These are phyloP conservation scores for Celoporthe dispersa DNA, from an alignment of 2,329 filamentous ascomycete species.

Conservation along the genomic window DNA sequence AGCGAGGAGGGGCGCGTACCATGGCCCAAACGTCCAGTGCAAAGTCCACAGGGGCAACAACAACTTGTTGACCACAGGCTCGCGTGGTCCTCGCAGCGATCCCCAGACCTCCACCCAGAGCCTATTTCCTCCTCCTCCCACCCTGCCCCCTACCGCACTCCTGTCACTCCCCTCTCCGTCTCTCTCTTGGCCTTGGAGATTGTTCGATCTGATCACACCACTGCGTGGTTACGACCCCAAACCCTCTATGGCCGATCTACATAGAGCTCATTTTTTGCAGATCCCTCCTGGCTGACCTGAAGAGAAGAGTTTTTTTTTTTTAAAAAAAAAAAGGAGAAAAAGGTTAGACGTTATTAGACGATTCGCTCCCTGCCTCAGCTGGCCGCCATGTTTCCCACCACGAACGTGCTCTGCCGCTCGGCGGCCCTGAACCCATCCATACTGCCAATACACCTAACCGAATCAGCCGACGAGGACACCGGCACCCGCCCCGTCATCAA, in stretches of 20 bases:
- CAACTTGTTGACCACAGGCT: not conserved
- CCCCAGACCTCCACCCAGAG: conserved; percentile 21
- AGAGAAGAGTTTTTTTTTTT: not conserved
- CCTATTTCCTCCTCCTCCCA: conserved; percentile 7
- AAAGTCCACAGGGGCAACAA: not conserved
- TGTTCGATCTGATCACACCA: conserved; percentile 13
- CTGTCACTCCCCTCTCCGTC: not conserved
- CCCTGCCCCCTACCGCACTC: not conserved
- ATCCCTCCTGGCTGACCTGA: not conserved
- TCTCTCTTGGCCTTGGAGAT: not conserved
- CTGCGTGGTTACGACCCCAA: not conserved
- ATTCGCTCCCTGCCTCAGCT: conserved; percentile 2
- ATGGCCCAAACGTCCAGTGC: not conserved
- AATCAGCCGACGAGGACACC: not conserved
- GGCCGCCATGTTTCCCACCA: conserved; percentile 19
- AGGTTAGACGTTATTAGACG: not conserved
- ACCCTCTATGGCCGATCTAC: not conserved
- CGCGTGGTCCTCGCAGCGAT: conserved; percentile 14
- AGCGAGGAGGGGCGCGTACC: not conserved
- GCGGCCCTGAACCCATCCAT: conserved; percentile 45
- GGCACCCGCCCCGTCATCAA: not conserved
- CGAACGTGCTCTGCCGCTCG: conserved; percentile 8
- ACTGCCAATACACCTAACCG: not conserved
- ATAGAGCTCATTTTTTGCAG: not conserved
- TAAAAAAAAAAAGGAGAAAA: not conserved